Evolutionary conservation across 805 yeast species (phyloP), one percentile per base, ranked within the genome.

Genomic region (Wickerhamiella slavikovae): DNA sequence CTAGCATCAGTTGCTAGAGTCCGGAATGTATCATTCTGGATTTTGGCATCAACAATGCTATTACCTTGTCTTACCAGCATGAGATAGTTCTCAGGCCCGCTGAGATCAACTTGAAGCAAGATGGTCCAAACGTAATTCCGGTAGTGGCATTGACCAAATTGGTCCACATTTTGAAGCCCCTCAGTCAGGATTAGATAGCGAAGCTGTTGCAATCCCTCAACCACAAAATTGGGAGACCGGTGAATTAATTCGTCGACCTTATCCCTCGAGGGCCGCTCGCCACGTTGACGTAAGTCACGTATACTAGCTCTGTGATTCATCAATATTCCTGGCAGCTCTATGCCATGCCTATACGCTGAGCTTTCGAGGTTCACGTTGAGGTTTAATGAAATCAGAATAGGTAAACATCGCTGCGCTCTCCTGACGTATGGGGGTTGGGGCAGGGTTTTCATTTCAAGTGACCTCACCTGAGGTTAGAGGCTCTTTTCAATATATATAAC

Each of bases 91-190:
- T 61, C 59, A 2, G 79, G 59, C 3, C 66, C 46, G 19, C 62
- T 57, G 26, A 74, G 70, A 1, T 72, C 66, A 0, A 69, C 71
- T 25, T 78, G 57, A 9, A 75, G 56, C 12, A 82, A 53, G 11
- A 82, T 70, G 1, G 82, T 64, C 94, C 94, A 82, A 1, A 78
- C 75, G 38, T 74, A 73, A 10, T 68, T 54, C 36, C 93, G 49
- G 43, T 75, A 76, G 2, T 76, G 70, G 41, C 78, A 70, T 29
- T 57, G 59, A 11, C 61, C 42, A 2, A 37, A 29, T 2, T 16
- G 16, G 15, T 34, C 35, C 3, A 29, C 13, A 11, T 28, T 15
- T 15, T 25, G 12, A 23, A 56, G 40, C 1, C 69, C 68, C 22
- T 64, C 66, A n/a, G 61, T 59, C 12, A 65, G 46, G 13, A 65